Evolutionary conservation across 106 monocot species (phyloP).

Genomic region (Phalaenopsis equestris): DNA sequence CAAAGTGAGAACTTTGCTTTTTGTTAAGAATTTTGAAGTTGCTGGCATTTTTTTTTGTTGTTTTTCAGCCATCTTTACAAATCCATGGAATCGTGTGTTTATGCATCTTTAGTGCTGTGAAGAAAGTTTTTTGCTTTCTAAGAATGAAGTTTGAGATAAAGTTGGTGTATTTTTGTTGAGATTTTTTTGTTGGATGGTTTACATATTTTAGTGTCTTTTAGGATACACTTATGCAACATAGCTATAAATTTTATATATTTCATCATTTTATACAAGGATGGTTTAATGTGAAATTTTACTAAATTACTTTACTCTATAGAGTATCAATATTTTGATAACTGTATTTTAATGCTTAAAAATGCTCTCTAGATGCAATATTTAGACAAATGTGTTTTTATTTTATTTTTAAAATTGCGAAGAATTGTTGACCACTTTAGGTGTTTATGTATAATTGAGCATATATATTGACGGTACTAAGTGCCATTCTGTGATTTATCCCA

Average conservation of each 20-base stretch:
- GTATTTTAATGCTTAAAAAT: not conserved
- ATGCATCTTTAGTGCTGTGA: not conserved
- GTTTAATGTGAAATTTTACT: too few species aligned
- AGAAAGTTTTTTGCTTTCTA: not conserved
- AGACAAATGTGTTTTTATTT: not conserved
- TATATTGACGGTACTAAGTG: not conserved
- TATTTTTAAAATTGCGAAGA: not conserved
- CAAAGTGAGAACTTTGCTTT: constrained; percentile 51
- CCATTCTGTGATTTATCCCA: not conserved
- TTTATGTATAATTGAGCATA: not conserved
- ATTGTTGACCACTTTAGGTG: not conserved
- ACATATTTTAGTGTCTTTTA: not conserved
- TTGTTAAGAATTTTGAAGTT: not conserved
- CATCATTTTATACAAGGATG: not conserved
- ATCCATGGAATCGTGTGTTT: not conserved
- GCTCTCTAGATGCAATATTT: not conserved
- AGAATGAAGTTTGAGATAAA: not conserved
- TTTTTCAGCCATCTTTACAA: not conserved
- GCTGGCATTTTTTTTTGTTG: not conserved
- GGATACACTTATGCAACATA: not conserved
- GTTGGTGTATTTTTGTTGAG: not conserved
- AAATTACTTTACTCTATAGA: not conserved
- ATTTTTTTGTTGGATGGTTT: not conserved
- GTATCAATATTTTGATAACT: not conserved
- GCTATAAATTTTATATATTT: not conserved